Evolutionary conservation across 495 filamentous ascomycete species (phyloP).

Genomic region (Penicillium salamii): DNA sequence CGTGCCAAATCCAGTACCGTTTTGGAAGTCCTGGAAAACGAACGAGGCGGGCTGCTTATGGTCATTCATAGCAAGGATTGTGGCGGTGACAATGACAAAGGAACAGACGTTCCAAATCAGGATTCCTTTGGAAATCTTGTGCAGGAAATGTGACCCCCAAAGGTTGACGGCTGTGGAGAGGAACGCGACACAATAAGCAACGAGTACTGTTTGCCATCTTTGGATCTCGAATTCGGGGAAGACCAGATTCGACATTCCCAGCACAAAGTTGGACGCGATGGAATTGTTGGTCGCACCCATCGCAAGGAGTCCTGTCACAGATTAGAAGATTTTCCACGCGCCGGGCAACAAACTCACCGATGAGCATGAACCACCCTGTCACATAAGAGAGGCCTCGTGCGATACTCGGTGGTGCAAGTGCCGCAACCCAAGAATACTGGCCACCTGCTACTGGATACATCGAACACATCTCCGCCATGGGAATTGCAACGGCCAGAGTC

Average conservation of each 20-base stretch:
- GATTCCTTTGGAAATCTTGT: conserved; percentile 50
- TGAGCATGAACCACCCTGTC: conserved; percentile 54
- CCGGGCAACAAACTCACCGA: conserved; percentile 27
- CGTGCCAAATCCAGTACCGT: conserved; percentile 50
- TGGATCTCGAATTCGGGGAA: conserved; percentile 52
- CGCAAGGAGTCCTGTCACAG: conserved; percentile 42
- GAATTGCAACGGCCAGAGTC: conserved; percentile 52
- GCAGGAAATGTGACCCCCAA: conserved; percentile 48
- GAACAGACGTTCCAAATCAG: conserved; percentile 54
- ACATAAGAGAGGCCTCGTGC: conserved; percentile 46
- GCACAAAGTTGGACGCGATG: conserved; percentile 53
- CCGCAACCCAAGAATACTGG: conserved; percentile 57
- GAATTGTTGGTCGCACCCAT: conserved; percentile 61
- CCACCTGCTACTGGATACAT: conserved; percentile 53
- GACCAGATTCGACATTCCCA: conserved; percentile 53
- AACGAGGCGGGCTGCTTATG: conserved; percentile 55
- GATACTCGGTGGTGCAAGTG: conserved; percentile 51
- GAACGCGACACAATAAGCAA: conserved; percentile 48
- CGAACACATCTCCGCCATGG: conserved; percentile 59
- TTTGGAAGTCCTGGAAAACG: conserved; percentile 57
- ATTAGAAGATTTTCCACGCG: not conserved
- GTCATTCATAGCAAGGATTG: conserved; percentile 51
- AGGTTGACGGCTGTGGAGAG: conserved; percentile 47
- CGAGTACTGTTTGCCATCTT: conserved; percentile 56
- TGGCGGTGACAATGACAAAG: conserved; percentile 50